Base-by-base conservation (phyloP, 768 basidiomycete species). In the Podaxis carcinomalis region DNA sequence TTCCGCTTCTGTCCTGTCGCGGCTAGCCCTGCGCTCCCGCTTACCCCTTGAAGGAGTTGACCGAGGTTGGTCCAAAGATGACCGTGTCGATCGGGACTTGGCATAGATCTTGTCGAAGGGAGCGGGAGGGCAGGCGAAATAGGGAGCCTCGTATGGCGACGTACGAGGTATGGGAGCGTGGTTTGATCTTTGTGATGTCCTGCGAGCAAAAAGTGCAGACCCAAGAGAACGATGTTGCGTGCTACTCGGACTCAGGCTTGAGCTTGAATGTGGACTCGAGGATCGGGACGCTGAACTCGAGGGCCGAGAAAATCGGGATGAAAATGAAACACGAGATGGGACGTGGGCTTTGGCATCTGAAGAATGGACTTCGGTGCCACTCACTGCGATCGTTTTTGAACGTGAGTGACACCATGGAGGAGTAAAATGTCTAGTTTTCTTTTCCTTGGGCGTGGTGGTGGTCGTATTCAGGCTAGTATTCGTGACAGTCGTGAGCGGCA, bases 121-220 rank as follows among this genome's bases (percentile, higher is more conserved):
- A 19, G 69, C 62, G 5, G 78, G 78, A 9, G 78, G 78, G 25
- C 72, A 63, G 1, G 78, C 78, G 62, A 80, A 80, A 72, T 79
- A 79, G 5, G 79, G 78, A 28, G 79, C 75, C 50, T 73, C 77
- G 57, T 80, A 80, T 4, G 79, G 79, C 39, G 65, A 71, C 14
- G 79, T 80, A 25, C 79, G 70, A 47, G 72, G 72, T 47, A 70
- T 65, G 14, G 77, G 75, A 6, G 70, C 63, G 4, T 77, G 73
- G 2, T 63, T 62, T 28, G 74, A 72, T 54, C 74, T 67, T 37
- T 71, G 66, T 27, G 65, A 21, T 59, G 56, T 53, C 27, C 74
- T 76, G 21, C 70, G 68, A 36, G 71, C n/a, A 68, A 56, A 67
- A 72, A 70, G 51, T 64, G 56, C 61, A 69, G 62, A 32, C 59